phyloP scores from a whole-genome alignment of 2,329 filamentous ascomycete species.

The Neofusicoccum kwambonambiense region DNA sequence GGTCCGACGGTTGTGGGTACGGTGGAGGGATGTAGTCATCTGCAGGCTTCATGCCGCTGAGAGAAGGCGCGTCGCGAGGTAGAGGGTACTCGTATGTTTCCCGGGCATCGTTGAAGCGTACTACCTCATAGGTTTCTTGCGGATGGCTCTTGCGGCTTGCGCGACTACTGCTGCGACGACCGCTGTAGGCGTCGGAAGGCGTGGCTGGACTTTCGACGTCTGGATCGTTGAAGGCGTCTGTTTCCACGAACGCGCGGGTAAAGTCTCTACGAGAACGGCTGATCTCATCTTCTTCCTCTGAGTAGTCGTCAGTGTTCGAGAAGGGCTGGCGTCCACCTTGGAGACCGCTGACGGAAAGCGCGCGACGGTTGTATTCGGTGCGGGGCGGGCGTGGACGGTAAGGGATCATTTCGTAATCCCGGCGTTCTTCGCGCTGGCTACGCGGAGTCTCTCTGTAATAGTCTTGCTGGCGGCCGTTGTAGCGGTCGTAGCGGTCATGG shows the following conservation, averaged over 20 bases:
- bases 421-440: neutral
- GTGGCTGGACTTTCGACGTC: neutral
- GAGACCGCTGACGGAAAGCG: conserved; percentile 11
- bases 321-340: conserved; percentile 10
- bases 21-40: conserved; percentile 2
- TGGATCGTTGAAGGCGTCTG: conserved; percentile 11
- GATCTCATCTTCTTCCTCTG: conserved; percentile 10
- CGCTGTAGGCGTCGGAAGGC: conserved; percentile 5
- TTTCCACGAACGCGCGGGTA: conserved; percentile 16
- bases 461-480: neutral
- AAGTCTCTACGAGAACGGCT: conserved; percentile 14
- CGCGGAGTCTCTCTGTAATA: neutral
- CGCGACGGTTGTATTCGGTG: conserved; percentile 8
- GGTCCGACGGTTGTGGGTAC: neutral
- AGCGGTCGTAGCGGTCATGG: neutral
- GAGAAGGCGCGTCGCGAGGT: neutral
- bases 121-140: neutral
- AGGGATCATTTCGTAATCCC: neutral
- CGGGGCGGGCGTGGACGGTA: neutral
- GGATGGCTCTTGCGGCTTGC: neutral
- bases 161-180: conserved; percentile 1
- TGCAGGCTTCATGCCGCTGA: conserved; percentile 1
- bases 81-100: neutral
- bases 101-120: neutral
- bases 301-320: conserved; percentile 4